These are phyloP conservation scores for Oryza glaberrima DNA, from an alignment of 176 grass and related monocot genomes.

Conservation along the genomic window DNA sequence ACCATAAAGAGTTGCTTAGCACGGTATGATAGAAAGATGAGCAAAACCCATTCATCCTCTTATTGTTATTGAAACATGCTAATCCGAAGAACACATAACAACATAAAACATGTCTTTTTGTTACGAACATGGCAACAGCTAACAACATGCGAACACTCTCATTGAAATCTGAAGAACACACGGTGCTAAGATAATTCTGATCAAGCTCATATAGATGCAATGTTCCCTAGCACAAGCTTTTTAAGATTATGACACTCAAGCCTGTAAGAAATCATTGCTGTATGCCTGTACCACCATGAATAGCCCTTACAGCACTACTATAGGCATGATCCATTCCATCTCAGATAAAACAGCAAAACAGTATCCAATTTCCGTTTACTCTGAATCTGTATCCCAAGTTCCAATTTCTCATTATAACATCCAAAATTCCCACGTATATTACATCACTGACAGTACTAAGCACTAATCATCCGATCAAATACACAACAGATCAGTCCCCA, in stretches of 20 bases:
- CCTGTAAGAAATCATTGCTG: background rate
- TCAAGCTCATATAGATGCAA: background rate
- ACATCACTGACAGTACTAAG: background rate
- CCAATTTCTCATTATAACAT: background rate
- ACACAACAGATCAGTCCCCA: background rate
- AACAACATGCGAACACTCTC: background rate
- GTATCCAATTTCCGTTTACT: background rate
- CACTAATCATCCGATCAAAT: constrained; percentile 23
- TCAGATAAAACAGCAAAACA: background rate
- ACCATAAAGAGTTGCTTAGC: constrained; percentile 6
- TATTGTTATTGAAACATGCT: no score
- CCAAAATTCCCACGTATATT: background rate
- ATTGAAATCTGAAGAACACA: background rate
- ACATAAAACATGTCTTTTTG: background rate
- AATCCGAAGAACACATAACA: background rate
- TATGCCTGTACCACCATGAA: background rate
- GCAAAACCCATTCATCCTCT: background rate
- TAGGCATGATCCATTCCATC: background rate
- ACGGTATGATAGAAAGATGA: background rate
- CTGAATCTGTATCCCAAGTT: background rate
- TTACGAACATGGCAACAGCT: background rate
- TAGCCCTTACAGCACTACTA: background rate
- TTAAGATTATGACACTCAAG: background rate
- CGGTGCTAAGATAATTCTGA: background rate
- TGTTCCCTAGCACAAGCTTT: background rate